Conservation (phyloP, 768 basidiomycete species). For the Tubosaeta brunneosetosa region DNA sequence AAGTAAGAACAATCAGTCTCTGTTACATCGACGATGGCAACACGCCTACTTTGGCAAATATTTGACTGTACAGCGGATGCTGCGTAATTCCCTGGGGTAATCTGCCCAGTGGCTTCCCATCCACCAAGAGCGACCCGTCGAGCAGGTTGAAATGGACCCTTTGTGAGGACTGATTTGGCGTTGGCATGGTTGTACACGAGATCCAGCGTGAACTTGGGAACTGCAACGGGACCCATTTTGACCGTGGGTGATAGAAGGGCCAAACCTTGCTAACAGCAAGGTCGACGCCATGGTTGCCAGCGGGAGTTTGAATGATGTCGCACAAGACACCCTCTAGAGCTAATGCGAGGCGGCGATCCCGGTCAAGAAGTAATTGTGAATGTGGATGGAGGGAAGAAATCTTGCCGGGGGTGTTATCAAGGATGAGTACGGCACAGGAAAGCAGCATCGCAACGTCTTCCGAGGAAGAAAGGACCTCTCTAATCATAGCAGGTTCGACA, state of each 20-base stretch:
- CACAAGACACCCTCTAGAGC: slow-evolving; percentile 15
- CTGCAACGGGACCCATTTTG: slow-evolving; percentile 16
- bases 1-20: slow-evolving; percentile 1
- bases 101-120: slow-evolving; percentile 23
- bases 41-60: slow-evolving; percentile 21
- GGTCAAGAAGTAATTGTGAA: slow-evolving; percentile 22
- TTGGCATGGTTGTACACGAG: slow-evolving; percentile 11
- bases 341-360: slow-evolving; percentile 29
- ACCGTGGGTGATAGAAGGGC: slow-evolving; percentile 22
- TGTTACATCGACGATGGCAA: neutral
- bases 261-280: slow-evolving; percentile 19
- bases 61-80: slow-evolving; percentile 15
- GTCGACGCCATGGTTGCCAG: slow-evolving; percentile 11
- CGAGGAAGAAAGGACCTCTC: slow-evolving; percentile 13
- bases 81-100: slow-evolving; percentile 17
- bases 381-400: slow-evolving; percentile 1
- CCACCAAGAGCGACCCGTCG: slow-evolving; percentile 24
- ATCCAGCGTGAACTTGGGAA: slow-evolving; percentile 22
- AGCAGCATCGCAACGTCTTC: slow-evolving; percentile 23
- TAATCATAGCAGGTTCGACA: slow-evolving; percentile 12
- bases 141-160: slow-evolving; percentile 20
- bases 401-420: slow-evolving; percentile 22
- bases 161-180: slow-evolving; percentile 14
- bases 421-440: slow-evolving; percentile 24
- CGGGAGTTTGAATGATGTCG: neutral